Conservation (phyloP, 2,329 filamentous ascomycete genomes). For the Cladosporium phlei region DNA sequence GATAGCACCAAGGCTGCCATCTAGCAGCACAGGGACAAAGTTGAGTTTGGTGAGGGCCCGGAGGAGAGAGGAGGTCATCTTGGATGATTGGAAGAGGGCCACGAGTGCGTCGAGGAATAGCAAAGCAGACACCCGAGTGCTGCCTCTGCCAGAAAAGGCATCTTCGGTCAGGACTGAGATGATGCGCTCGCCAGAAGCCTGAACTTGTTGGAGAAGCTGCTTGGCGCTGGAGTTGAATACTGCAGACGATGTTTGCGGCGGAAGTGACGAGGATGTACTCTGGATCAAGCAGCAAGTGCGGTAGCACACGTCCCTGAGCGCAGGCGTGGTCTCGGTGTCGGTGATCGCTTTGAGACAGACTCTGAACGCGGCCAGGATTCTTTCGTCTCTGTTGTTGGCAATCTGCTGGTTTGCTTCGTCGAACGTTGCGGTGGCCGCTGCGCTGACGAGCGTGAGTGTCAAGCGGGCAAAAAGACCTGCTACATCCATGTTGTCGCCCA, state of each 20-base stretch:
- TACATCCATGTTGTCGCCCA: conserved; percentile 63
- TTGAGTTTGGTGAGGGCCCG: conserved; percentile 80
- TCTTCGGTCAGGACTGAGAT: conserved; percentile 89
- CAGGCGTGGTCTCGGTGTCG: conserved; percentile 64
- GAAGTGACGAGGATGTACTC: conserved; percentile 5
- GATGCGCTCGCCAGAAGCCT: conserved; percentile 73
- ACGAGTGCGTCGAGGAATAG: conserved; percentile 77
- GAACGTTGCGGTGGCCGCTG: conserved; percentile 56
- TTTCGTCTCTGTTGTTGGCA: conserved; percentile 63
- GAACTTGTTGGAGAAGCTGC: conserved; percentile 59
- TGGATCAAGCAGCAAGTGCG: conserved; percentile 66
- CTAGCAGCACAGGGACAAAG: conserved; percentile 84
- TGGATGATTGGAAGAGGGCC: conserved; percentile 60
- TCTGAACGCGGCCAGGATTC: conserved; percentile 87
- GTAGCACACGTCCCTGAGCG: conserved; percentile 80
- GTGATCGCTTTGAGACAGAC: conserved; percentile 75
- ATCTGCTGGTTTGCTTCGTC: conserved; percentile 40
- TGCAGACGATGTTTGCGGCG: conserved; percentile 3
- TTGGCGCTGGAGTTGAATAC: conserved; percentile 18
- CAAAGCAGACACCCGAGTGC: conserved; percentile 78
- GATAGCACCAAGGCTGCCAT: conserved; percentile 74
- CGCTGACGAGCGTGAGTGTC: conserved; percentile 65
- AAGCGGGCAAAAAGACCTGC: conserved; percentile 73
- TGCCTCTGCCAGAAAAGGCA: conserved; percentile 76
- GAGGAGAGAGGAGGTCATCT: conserved; percentile 69